Conservation (phyloP, 1,284 basidiomycete species). For the Cystobasidium pallidum region DNA sequence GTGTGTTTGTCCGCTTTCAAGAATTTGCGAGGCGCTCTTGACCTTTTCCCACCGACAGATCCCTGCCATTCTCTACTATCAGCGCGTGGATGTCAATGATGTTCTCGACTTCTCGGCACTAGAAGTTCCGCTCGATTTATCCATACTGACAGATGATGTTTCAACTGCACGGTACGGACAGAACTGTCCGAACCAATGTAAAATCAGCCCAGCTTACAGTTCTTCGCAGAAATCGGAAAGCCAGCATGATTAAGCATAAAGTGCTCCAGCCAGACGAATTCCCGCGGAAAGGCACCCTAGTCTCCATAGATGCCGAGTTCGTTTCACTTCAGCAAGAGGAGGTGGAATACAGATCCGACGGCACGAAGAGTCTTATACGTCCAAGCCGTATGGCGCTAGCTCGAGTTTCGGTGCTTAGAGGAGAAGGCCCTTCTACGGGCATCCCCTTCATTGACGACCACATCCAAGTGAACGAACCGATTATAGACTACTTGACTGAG, state of each 20-base stretch:
- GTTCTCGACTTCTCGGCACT: slow-evolving; percentile 69
- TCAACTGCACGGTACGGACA: slow-evolving; percentile 77
- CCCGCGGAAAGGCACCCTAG: slow-evolving; percentile 79
- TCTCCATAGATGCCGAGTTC: slow-evolving; percentile 97
- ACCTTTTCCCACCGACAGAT: slow-evolving; percentile 61
- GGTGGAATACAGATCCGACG: slow-evolving; percentile 90
- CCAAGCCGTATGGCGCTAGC: slow-evolving; percentile 90
- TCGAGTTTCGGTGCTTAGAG: slow-evolving; percentile 89
- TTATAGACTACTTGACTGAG: slow-evolving; percentile 96
- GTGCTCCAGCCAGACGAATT: slow-evolving; percentile 74
- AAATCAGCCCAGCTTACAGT: not conserved
- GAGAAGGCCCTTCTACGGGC: slow-evolving; percentile 75
- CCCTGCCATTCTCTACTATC: slow-evolving; percentile 84
- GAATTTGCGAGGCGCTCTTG: not conserved
- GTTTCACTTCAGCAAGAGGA: slow-evolving; percentile 98
- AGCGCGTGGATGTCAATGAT: slow-evolving; percentile 69
- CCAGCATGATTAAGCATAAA: slow-evolving; percentile 74
- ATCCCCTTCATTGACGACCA: slow-evolving; percentile 97
- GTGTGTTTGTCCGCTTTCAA: slow-evolving; percentile 57
- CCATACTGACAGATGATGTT: slow-evolving; percentile 81
- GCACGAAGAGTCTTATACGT: slow-evolving; percentile 86
- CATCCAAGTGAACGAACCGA: slow-evolving; percentile 89
- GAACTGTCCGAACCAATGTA: not conserved
- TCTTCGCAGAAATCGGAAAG: slow-evolving; percentile 71
- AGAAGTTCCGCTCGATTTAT: slow-evolving; percentile 70